Conservation (phyloP, 345 rosid genomes). For the Limnanthes douglasii region DNA sequence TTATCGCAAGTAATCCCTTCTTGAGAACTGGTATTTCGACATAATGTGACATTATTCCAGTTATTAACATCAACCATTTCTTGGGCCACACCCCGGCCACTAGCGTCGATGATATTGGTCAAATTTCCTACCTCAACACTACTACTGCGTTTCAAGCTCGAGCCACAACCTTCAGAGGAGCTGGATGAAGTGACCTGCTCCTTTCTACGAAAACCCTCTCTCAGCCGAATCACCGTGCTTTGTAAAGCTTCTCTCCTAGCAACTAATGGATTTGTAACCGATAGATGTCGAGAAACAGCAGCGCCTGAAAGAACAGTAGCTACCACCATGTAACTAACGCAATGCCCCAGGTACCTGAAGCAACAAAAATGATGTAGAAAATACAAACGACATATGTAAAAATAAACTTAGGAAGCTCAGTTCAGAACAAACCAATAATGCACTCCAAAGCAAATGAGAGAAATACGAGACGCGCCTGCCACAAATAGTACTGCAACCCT, state of each 20-base stretch:
- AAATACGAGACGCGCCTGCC: slow-evolving; percentile 81
- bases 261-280: slow-evolving; percentile 75
- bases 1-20: slow-evolving; percentile 83
- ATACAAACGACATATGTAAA: slow-evolving; percentile 6
- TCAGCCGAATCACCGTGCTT: slow-evolving; percentile 87
- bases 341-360: slow-evolving; percentile 95
- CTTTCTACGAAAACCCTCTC: slow-evolving; percentile 94
- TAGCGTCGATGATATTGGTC: slow-evolving; percentile 44
- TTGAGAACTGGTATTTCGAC: slow-evolving; percentile 58
- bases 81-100: slow-evolving; percentile 27
- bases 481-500: slow-evolving; percentile 87
- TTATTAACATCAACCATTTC: slow-evolving; percentile 31
- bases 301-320: slow-evolving; percentile 94
- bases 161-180: slow-evolving; percentile 98
- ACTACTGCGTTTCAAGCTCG: slow-evolving; percentile 86
- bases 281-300: slow-evolving; percentile 88
- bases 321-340: slow-evolving; percentile 90
- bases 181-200: slow-evolving; percentile 87
- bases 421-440: slow-evolving; percentile 79
- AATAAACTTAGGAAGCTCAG: slow-evolving; percentile 4
- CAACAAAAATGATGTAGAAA: slow-evolving; percentile 7
- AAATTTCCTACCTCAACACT: slow-evolving; percentile 73
- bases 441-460: slow-evolving; percentile 96
- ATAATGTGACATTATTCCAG: slow-evolving; percentile 37
- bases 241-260: slow-evolving; percentile 96